Conservation (phyloP, 495 filamentous ascomycete species). For the Cercophora samala region DNA sequence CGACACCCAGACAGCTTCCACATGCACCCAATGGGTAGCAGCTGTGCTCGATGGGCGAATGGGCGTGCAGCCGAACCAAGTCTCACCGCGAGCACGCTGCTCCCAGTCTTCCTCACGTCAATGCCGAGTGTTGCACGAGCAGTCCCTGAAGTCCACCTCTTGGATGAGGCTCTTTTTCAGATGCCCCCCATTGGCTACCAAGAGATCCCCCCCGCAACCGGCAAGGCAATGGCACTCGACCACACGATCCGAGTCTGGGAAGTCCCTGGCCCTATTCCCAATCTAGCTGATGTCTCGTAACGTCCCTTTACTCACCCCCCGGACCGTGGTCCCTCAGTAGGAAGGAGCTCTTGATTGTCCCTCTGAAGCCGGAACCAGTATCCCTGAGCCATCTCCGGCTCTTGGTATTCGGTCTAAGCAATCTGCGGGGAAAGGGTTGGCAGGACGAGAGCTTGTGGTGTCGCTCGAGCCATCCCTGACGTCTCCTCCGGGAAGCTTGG, state of each 20-base stretch:
- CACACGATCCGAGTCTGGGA: conserved; percentile 5
- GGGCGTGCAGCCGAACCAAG: not conserved
- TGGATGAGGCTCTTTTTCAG: not conserved
- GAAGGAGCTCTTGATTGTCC: conserved; percentile 17
- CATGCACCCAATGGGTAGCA: not conserved
- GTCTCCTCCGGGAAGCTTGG: conserved; percentile 21
- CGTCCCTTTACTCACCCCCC: conserved; percentile 1
- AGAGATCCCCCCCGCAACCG: not conserved
- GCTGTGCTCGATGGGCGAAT: not conserved
- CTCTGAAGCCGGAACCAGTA: conserved; percentile 15
- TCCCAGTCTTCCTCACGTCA: not conserved
- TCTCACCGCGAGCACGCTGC: conserved; percentile 1
- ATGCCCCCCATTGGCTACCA: not conserved
- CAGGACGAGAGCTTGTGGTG: conserved; percentile 20
- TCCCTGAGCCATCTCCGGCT: conserved; percentile 23
- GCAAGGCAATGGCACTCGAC: conserved; percentile 1
- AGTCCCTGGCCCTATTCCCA: conserved; percentile 13
- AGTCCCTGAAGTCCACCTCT: not conserved
- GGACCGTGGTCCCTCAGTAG: conserved; percentile 8
- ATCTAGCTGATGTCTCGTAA: conserved; percentile 11
- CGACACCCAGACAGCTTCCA: not conserved
- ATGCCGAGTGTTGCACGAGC: not conserved
- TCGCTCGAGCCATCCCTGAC: conserved; percentile 23
- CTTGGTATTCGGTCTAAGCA: conserved; percentile 21
- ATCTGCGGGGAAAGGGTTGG: conserved; percentile 19